Conservation (phyloP, 495 filamentous ascomycete genomes). For the Xylaria flabelliformis region DNA sequence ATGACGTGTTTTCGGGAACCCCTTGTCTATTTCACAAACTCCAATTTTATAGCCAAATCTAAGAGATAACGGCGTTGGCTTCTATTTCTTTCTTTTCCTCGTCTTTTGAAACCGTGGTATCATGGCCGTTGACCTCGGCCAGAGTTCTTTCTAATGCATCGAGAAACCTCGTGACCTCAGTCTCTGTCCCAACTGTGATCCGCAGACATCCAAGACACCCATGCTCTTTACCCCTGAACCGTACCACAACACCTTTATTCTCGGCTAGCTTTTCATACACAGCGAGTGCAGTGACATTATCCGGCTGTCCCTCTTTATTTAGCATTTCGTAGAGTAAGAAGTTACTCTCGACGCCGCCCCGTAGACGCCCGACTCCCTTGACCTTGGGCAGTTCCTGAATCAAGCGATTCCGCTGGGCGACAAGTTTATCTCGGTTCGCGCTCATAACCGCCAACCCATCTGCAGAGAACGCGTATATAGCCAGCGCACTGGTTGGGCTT, state of each 20-base stretch:
- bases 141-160: conserved; percentile 69
- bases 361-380: conserved; percentile 77
- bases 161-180: conserved; percentile 81
- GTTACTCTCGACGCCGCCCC: conserved; percentile 82
- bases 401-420: conserved; percentile 78
- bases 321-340: conserved; percentile 91
- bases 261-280: conserved; percentile 88
- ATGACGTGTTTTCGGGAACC: neutral
- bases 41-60: conserved; percentile 13
- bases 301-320: conserved; percentile 71
- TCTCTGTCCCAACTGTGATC: conserved; percentile 90
- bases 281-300: conserved; percentile 76
- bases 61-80: conserved; percentile 46
- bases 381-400: conserved; percentile 75
- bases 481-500: conserved; percentile 82
- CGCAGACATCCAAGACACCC: conserved; percentile 88
- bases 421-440: conserved; percentile 66
- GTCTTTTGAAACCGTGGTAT: conserved; percentile 26
- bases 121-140: conserved; percentile 53
- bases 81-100: conserved; percentile 44
- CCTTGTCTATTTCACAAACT: conserved; percentile 8
- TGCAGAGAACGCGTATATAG: conserved; percentile 69
- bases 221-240: conserved; percentile 90
- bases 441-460: conserved; percentile 75
- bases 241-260: conserved; percentile 85